These are phyloP conservation scores for Colletotrichum nymphaeae DNA, from an alignment of 2,329 filamentous ascomycete genomes.

Conservation along the genomic window DNA sequence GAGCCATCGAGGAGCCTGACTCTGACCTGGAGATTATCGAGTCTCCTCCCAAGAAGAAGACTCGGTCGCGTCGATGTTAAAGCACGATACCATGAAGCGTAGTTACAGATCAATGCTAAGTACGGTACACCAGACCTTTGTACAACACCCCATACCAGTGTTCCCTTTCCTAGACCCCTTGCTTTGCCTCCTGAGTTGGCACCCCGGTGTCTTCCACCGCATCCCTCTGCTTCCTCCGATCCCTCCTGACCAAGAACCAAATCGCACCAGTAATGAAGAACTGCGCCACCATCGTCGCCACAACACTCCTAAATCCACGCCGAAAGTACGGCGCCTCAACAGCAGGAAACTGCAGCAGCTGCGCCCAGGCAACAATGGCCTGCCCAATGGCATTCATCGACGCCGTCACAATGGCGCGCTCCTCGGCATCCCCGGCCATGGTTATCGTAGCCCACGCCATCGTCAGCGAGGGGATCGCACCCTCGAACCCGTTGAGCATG, in stretches of 20 bases:
- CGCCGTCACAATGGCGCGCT: conserved; percentile 53
- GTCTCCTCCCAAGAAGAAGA: not conserved
- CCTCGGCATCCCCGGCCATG: conserved; percentile 52
- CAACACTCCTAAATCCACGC: conserved; percentile 43
- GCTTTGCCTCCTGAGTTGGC: not conserved
- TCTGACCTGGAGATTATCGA: not conserved
- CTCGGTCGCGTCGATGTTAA: not conserved
- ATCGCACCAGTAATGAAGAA: conserved; percentile 36
- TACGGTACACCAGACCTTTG: too few relatives aligned
- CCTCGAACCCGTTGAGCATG: conserved; percentile 51
- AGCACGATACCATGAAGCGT: too few relatives aligned
- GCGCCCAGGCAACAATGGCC: conserved; percentile 52
- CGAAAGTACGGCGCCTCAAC: conserved; percentile 48
- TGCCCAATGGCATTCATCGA: conserved; percentile 57
- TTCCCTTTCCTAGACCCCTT: not conserved
- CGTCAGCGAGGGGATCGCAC: conserved; percentile 47
- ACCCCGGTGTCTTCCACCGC: not conserved
- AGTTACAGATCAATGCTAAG: not conserved
- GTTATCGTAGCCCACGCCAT: conserved; percentile 53
- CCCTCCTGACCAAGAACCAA: conserved; percentile 18
- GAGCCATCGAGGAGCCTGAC: not conserved
- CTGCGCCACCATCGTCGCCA: conserved; percentile 48
- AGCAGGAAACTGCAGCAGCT: conserved; percentile 52
- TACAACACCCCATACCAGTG: too few relatives aligned
- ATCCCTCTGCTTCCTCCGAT: not conserved